Percentiles rank a stretch among this genome's conserved stretches.
Conservation (phyloP, 768 basidiomycete species). For the Trametes coccinea region DNA sequence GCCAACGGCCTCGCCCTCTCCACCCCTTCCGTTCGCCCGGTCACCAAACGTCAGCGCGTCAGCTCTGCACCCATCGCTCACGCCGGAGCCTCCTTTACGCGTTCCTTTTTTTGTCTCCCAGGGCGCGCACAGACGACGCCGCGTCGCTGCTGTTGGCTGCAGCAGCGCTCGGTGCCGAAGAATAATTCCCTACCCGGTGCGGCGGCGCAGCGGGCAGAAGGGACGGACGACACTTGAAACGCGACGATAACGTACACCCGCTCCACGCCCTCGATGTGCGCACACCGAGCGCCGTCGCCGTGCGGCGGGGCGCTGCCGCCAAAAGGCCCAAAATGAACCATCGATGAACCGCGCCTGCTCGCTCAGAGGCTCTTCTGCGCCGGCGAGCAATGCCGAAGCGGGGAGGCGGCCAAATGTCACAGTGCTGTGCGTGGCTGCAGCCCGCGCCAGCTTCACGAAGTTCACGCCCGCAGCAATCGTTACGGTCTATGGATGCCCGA, state of each 20-base stretch:
- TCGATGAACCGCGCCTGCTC: no score
- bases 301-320: not conserved
- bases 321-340: no score
- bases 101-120: no score
- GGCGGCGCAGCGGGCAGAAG: not conserved
- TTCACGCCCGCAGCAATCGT: constrained; percentile 3
- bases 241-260: constrained; percentile 3
- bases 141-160: not conserved
- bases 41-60: constrained; percentile 17
- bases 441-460: not conserved
- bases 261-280: not conserved
- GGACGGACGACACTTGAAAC: not conserved
- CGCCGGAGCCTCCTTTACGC: not conserved
- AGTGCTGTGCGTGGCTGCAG: not conserved
- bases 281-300: not conserved
- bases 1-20: not conserved
- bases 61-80: no score
- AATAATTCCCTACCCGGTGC: not conserved
- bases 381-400: constrained; percentile 1
- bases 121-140: constrained; percentile 1
- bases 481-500: not conserved
- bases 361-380: not conserved
- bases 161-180: not conserved
- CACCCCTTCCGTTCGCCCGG: constrained; percentile 7
- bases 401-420: not conserved